phyloP scores from a whole-genome alignment of 805 yeast species.

The Sungouiella thailandica region DNA sequence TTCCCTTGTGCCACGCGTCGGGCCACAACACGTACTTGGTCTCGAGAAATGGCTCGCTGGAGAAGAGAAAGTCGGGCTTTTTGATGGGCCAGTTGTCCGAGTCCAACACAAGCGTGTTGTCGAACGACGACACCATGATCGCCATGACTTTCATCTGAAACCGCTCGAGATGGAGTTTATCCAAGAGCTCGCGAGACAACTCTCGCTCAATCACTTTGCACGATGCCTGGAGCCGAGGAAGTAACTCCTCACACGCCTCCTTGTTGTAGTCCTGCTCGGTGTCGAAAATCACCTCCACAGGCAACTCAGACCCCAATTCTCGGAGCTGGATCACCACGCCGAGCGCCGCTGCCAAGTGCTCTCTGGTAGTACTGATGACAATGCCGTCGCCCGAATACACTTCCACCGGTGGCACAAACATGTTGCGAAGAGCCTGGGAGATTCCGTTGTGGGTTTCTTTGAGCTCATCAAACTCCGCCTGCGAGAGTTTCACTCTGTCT shows the following conservation, averaged over 20 bases:
- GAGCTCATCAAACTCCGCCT: conserved; percentile 17
- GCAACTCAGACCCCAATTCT: conserved; percentile 38
- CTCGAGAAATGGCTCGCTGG: conserved; percentile 13
- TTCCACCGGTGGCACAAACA: conserved; percentile 22
- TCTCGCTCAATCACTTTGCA: conserved; percentile 52
- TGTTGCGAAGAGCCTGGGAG: conserved; percentile 20
- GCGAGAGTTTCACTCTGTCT: conserved; percentile 10
- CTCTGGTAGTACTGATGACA: conserved; percentile 28
- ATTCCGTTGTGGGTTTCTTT: conserved; percentile 23
- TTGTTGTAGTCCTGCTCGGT: conserved; percentile 31
- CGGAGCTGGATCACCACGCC: conserved; percentile 31
- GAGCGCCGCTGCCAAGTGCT: conserved; percentile 24
- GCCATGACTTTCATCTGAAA: conserved; percentile 41
- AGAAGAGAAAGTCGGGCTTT: conserved; percentile 33
- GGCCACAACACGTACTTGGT: conserved; percentile 19
- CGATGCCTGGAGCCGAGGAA: conserved; percentile 58
- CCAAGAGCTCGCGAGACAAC: conserved; percentile 13
- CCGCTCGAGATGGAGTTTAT: conserved; percentile 21
- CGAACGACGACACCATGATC: conserved; percentile 42
- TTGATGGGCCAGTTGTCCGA: conserved; percentile 43
- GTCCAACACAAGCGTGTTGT: conserved; percentile 41
- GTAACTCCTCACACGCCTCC: conserved; percentile 51
- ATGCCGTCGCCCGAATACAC: conserved; percentile 30
- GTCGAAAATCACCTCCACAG: conserved; percentile 43
- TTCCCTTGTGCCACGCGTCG: conserved; percentile 20